Conservation (phyloP, 768 basidiomycete species). For the Xerocomellus intermedius region DNA sequence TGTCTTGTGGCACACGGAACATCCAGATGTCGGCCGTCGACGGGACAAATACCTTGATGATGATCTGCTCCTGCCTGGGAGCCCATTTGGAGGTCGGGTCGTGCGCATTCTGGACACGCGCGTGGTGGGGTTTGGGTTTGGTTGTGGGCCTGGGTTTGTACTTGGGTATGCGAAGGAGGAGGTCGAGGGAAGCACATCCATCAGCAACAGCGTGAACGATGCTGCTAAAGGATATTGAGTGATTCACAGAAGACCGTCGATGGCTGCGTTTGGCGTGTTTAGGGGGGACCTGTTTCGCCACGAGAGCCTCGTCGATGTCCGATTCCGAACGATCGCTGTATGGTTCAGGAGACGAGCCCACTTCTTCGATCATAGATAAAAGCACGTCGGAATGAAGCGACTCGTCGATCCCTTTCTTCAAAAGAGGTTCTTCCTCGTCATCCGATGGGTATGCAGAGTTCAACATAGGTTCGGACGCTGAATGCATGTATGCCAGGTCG, state of each 20-base stretch:
- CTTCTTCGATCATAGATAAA: slow-evolving; percentile 14
- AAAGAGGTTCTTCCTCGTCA: slow-evolving; percentile 4
- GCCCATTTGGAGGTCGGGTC: slow-evolving; percentile 27
- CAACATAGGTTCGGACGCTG: slow-evolving; percentile 14
- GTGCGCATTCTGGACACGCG: background rate
- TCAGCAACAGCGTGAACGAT: slow-evolving; percentile 14
- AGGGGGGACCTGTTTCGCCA: background rate
- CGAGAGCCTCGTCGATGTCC: background rate
- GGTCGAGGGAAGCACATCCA: slow-evolving; percentile 17
- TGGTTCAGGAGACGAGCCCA: background rate
- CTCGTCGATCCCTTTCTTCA: slow-evolving; percentile 5
- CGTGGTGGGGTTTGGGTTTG: background rate
- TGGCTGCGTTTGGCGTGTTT: slow-evolving; percentile 3
- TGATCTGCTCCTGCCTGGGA: slow-evolving; percentile 33
- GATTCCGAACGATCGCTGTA: background rate
- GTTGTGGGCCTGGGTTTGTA: background rate
- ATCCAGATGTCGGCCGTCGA: slow-evolving; percentile 41
- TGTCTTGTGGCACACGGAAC: slow-evolving; percentile 33
- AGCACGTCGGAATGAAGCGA: slow-evolving; percentile 13
- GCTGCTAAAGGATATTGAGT: slow-evolving; percentile 17
- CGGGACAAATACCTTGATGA: slow-evolving; percentile 41
- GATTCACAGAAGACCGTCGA: slow-evolving; percentile 10
- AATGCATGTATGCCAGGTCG: background rate
- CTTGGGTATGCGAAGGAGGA: slow-evolving; percentile 16
- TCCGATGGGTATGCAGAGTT: background rate